phyloP scores from a whole-genome alignment of 2,329 filamentous ascomycete genomes.

The Penicillium sp. region DNA sequence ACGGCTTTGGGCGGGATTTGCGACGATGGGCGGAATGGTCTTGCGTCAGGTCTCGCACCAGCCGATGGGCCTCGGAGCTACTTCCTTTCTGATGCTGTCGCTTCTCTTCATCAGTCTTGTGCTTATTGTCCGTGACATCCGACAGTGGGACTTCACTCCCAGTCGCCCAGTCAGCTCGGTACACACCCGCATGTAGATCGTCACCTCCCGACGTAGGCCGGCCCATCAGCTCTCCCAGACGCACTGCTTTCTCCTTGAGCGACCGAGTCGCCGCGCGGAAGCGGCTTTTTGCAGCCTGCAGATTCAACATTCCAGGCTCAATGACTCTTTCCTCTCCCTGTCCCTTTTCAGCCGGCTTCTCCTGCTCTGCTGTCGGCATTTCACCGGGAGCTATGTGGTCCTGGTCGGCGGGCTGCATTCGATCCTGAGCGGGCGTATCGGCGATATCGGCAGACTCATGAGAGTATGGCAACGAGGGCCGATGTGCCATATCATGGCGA shows the following conservation, averaged over 20 bases:
- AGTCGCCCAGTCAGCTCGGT: constrained; percentile 28
- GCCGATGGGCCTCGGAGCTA: constrained; percentile 32
- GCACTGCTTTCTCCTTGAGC: constrained; percentile 15
- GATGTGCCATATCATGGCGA: constrained; percentile 14
- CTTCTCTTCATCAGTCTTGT: constrained; percentile 31
- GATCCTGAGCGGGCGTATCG: constrained; percentile 16
- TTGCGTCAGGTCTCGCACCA: constrained; percentile 33
- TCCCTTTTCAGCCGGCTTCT: constrained; percentile 1
- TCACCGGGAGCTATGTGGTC: constrained; percentile 5
- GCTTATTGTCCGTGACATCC: constrained; percentile 31
- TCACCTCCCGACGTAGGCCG: constrained; percentile 26
- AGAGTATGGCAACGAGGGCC: constrained; percentile 18
- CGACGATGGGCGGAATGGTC: constrained; percentile 24
- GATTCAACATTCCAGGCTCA: not conserved
- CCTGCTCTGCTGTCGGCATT: constrained; percentile 3
- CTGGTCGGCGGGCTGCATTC: not conserved
- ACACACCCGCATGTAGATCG: constrained; percentile 24
- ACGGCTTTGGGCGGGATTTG: constrained; percentile 15
- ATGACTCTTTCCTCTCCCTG: not conserved
- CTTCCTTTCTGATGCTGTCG: constrained; percentile 22
- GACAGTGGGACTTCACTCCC: constrained; percentile 25
- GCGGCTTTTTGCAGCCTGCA: not conserved
- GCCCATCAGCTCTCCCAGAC: constrained; percentile 22
- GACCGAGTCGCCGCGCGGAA: constrained; percentile 2
- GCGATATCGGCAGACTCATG: constrained; percentile 31